Evolutionary conservation across 306 rosid genomes (phyloP).

Genomic region (Vachellia collinsii): DNA sequence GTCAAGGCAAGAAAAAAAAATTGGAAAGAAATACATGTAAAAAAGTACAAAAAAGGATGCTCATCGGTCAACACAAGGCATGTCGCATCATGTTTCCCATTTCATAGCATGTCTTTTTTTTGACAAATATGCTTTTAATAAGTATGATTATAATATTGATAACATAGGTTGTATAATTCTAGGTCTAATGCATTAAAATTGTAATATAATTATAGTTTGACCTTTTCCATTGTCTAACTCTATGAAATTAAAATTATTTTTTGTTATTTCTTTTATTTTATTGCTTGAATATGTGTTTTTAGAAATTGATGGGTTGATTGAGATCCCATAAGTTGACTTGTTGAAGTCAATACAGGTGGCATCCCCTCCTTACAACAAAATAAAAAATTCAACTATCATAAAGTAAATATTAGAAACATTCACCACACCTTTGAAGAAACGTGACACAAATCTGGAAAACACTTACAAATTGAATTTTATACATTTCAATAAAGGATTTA

Average conservation of each 20-base stretch:
- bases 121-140: not conserved
- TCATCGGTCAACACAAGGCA: constrained; percentile 55
- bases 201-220: not conserved
- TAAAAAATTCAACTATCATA: no score
- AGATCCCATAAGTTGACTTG: no score
- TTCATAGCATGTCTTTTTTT: constrained; percentile 69
- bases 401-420: no score
- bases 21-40: not conserved
- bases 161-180: not conserved
- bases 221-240: not conserved
- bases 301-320: no score
- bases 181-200: no score
- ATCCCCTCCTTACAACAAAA: no score
- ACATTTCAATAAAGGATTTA: no score
- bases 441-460: no score
- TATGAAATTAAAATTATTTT: not conserved
- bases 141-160: not conserved
- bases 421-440: no score
- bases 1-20: not conserved
- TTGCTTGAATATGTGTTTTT: not conserved
- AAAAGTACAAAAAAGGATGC: constrained; percentile 69
- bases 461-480: no score
- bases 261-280: not conserved
- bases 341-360: no score
- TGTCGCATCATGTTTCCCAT: constrained; percentile 87